Conservation (phyloP, 768 basidiomycete species). For the Mycena amicta region DNA sequence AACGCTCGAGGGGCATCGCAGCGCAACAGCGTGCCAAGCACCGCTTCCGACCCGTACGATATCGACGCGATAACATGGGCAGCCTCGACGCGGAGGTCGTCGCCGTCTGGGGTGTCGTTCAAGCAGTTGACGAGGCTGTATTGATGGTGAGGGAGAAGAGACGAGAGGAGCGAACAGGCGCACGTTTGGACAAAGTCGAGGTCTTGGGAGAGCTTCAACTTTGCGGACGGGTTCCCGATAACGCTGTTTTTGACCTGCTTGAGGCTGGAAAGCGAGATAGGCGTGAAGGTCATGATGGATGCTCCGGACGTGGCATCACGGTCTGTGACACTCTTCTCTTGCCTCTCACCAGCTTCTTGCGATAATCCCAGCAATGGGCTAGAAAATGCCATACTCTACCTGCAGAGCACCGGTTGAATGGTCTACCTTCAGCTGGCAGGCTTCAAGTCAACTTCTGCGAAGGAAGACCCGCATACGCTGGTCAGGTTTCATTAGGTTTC, state of each 20-base stretch:
- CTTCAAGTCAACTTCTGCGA: too few species aligned
- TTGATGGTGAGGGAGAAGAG: constrained; percentile 4
- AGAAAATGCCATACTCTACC: too few species aligned
- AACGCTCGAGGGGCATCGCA: constrained; percentile 62
- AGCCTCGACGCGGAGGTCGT: constrained; percentile 68
- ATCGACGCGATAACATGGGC: constrained; percentile 76
- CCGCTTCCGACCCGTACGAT: constrained; percentile 68
- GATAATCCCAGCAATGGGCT: too few species aligned
- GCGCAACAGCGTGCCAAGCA: constrained; percentile 57
- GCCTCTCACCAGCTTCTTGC: too few species aligned
- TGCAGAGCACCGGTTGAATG: too few species aligned
- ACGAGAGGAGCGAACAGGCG: constrained; percentile 23
- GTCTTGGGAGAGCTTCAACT: constrained; percentile 59
- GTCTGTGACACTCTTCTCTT: too few species aligned
- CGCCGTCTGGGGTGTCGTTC: constrained; percentile 41
- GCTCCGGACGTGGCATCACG: too few species aligned
- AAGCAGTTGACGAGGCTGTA: constrained; percentile 65
- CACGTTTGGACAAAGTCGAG: constrained; percentile 57
- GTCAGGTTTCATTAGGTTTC: too few species aligned
- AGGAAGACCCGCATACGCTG: too few species aligned
- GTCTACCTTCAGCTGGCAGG: too few species aligned
- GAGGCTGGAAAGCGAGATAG: constrained; percentile 44
- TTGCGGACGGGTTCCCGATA: constrained; percentile 80
- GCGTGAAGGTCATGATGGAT: constrained; percentile 2
- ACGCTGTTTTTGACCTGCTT: constrained; percentile 76